Evolutionary conservation across 2,329 filamentous ascomycete genomes (phyloP), one percentile per base, ranked within the genome.

Genomic region (Fusarium sororula): DNA sequence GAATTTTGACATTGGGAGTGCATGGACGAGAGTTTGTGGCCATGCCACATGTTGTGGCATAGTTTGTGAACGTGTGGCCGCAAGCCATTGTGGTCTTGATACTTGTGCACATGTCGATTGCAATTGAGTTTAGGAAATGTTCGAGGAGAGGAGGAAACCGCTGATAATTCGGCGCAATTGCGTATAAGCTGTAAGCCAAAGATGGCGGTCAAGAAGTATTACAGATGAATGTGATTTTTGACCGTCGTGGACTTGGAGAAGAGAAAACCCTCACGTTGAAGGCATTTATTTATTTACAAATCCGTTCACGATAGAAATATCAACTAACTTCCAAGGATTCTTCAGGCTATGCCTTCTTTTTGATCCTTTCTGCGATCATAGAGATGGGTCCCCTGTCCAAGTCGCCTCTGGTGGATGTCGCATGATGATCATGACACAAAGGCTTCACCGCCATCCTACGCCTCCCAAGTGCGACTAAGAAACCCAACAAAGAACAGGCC

Each of bases 1-100:
- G 66, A 30, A 63, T 66, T 38, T 71, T 70, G 32, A 66, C 35
- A 20, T 66, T 48, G 42, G 63, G 66, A 20, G 67, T 70, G 60
- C 74, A 73, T 66, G 63, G 51, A 4, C 47, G 51, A 37, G 66
- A 67, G 48, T 44, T 50, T 26, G 44, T 51, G 32, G 42, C 39
- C 28, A 58, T 72, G 50, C 64, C 55, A 30, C 64, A 63, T 24
- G 66, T 37, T 41, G 51, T 66, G 44, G 63, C 32, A 56, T 63
- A 39, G 50, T 65, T 76, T 65, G 58, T 75, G 50, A 78, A 73
- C 54, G 41, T 59, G 57, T 79, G 77, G 26, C 78, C 78, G 45
- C 78, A 80, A 62, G 78, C 75, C 75, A 80, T 74, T 26, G 63
- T 78, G 18, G 78, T 80, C 55, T 62, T 73, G 69, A 74, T 63